These are phyloP conservation scores for Cyclostephanos invisitatus DNA, from an alignment of 108 stramenopile species.

Conservation along the genomic window DNA sequence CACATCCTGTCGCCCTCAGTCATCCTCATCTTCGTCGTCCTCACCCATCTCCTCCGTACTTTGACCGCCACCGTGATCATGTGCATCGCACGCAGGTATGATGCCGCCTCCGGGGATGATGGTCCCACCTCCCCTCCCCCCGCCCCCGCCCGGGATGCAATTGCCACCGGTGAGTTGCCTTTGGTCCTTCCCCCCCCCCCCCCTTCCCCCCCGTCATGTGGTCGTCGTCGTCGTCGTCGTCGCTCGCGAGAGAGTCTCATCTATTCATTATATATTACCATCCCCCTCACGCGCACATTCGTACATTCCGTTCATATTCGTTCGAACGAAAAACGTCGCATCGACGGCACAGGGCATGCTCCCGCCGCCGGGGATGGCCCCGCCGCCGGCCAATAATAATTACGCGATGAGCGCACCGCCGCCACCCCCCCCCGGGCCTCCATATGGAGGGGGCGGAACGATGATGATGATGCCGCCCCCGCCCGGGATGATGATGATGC, in stretches of 20 bases:
- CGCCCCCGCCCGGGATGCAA: background rate
- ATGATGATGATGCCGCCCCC: constrained; percentile 5
- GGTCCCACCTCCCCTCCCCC: constrained; percentile 18
- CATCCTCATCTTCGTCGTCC: background rate
- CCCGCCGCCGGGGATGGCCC: constrained; percentile 60
- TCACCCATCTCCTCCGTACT: background rate
- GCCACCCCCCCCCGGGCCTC: background rate
- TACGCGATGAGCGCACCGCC: constrained; percentile 3
- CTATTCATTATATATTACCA: too few species aligned
- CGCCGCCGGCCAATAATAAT: constrained; percentile 31
- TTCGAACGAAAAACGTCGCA: too few species aligned
- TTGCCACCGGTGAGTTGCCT: constrained; percentile 12
- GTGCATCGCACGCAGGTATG: too few species aligned
- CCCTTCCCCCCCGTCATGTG: too few species aligned
- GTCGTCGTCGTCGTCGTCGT: too few species aligned
- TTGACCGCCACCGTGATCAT: too few species aligned
- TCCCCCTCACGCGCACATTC: too few species aligned
- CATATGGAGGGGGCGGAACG: too few species aligned
- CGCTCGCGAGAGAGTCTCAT: too few species aligned
- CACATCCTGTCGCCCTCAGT: too few species aligned
- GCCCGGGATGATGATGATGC: constrained; percentile 47
- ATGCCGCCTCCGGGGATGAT: constrained; percentile 43
- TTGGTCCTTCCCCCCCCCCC: background rate
- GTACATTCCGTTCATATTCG: too few species aligned
- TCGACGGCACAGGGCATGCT: constrained; percentile 8